Evolutionary conservation across 73 alveolate genomes (phyloP).

Genomic region (Paramecium tetraurelia): DNA sequence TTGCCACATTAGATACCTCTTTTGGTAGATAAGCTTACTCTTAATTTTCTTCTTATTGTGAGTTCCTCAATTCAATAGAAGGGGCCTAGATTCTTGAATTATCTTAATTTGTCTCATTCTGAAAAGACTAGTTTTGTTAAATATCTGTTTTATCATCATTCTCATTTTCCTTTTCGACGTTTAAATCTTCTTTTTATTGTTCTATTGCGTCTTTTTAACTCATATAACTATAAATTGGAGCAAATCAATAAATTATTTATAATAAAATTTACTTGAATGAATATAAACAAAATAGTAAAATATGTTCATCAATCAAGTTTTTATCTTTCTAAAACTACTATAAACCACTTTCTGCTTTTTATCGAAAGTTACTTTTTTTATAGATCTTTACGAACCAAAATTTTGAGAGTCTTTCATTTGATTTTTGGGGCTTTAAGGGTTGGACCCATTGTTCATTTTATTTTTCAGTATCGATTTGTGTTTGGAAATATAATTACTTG

Average conservation of each 20-base stretch:
- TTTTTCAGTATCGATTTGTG: background rate
- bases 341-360: background rate
- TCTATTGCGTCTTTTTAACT: background rate
- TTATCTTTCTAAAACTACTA: slow-evolving; percentile 8
- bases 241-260: background rate
- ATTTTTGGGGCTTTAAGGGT: background rate
- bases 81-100: background rate
- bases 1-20: background rate
- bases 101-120: background rate
- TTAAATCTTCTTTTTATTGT: background rate
- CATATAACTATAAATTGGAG: background rate
- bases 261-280: background rate
- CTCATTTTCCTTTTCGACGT: background rate
- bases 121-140: background rate
- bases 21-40: background rate
- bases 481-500: background rate
- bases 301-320: background rate
- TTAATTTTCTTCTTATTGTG: background rate
- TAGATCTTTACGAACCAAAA: slow-evolving; percentile 3
- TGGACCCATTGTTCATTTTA: background rate
- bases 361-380: slow-evolving; percentile 34
- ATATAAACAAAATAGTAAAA: background rate
- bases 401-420: background rate
- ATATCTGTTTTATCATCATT: background rate
- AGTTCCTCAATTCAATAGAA: background rate